phyloP scores from a whole-genome alignment of 2,329 filamentous ascomycete genomes.

The Penicillium concentricum region DNA sequence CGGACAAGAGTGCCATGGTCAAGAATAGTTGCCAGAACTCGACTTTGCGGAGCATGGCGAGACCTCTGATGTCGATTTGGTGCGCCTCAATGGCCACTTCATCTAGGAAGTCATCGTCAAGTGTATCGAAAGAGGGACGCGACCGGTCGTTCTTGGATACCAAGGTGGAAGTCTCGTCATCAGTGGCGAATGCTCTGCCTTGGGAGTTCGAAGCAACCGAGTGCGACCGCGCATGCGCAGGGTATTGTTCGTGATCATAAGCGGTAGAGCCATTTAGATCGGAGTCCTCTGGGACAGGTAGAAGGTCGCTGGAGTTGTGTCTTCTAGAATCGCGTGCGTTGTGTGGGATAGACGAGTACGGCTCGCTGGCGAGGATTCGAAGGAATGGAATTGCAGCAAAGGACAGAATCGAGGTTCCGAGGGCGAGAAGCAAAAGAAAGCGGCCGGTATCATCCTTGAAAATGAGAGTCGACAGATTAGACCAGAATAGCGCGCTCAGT shows the following conservation, averaged over 20 bases:
- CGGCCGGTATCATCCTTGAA: constrained; percentile 81
- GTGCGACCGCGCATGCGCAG: constrained; percentile 31
- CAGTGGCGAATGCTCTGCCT: constrained; percentile 28
- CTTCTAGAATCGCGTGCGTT: constrained; percentile 29
- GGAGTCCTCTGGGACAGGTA: constrained; percentile 32
- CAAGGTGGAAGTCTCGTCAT: constrained; percentile 78
- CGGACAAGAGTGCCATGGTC: constrained; percentile 86
- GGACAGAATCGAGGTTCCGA: constrained; percentile 74
- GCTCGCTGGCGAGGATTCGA: constrained; percentile 61
- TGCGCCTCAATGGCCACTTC: constrained; percentile 69
- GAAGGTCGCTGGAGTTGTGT: constrained; percentile 33
- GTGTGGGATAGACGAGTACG: constrained; percentile 44
- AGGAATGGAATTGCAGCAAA: constrained; percentile 82
- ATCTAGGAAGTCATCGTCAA: constrained; percentile 52
- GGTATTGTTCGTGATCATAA: constrained; percentile 27
- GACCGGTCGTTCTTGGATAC: constrained; percentile 62
- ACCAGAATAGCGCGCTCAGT: constrained; percentile 95
- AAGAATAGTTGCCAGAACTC: constrained; percentile 92
- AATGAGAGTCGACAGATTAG: constrained; percentile 69
- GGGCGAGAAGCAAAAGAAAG: constrained; percentile 76
- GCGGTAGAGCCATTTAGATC: constrained; percentile 37
- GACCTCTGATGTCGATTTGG: constrained; percentile 86
- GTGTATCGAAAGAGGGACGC: constrained; percentile 52
- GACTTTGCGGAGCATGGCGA: constrained; percentile 66
- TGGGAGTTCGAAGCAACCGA: constrained; percentile 30